Conservation (phyloP, 1,139 yeast species). For the Geotrichum carabidarum region DNA sequence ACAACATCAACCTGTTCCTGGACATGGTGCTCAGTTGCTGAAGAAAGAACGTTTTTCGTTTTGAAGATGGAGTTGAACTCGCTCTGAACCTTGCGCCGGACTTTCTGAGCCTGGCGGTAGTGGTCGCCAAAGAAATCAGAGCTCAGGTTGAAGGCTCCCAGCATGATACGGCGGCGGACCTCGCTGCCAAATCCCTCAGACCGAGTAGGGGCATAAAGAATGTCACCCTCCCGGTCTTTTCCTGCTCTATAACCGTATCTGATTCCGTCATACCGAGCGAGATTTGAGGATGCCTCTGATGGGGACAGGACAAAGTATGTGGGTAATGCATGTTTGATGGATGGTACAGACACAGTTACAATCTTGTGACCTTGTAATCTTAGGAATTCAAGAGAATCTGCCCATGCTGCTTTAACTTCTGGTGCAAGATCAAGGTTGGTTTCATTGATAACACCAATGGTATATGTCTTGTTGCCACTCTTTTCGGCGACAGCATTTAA, state of each 20-base stretch:
- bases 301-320: slow-evolving; percentile 84
- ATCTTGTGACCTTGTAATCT: slow-evolving; percentile 51
- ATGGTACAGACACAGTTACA: slow-evolving; percentile 62
- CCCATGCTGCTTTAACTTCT: slow-evolving; percentile 48
- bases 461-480: slow-evolving; percentile 29
- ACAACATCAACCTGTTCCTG: slow-evolving; percentile 58
- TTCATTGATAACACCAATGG: slow-evolving; percentile 70
- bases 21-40: slow-evolving; percentile 15
- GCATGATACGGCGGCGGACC: slow-evolving; percentile 72
- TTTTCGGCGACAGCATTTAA: slow-evolving; percentile 19
- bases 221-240: slow-evolving; percentile 39
- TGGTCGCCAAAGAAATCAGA: slow-evolving; percentile 73
- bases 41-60: slow-evolving; percentile 45
- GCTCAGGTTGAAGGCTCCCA: slow-evolving; percentile 83
- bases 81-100: slow-evolving; percentile 54
- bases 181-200: slow-evolving; percentile 67
- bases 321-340: slow-evolving; percentile 63
- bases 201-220: slow-evolving; percentile 55
- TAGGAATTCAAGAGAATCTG: slow-evolving; percentile 42
- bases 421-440: slow-evolving; percentile 54
- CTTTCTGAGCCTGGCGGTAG: slow-evolving; percentile 66
- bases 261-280: slow-evolving; percentile 84
- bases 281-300: slow-evolving; percentile 90
- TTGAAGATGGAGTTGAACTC: slow-evolving; percentile 66
- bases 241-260: slow-evolving; percentile 63